These are phyloP conservation scores for Yamagishiella unicocca DNA, from an alignment of 139 green algal genomes.

Conservation along the genomic window DNA sequence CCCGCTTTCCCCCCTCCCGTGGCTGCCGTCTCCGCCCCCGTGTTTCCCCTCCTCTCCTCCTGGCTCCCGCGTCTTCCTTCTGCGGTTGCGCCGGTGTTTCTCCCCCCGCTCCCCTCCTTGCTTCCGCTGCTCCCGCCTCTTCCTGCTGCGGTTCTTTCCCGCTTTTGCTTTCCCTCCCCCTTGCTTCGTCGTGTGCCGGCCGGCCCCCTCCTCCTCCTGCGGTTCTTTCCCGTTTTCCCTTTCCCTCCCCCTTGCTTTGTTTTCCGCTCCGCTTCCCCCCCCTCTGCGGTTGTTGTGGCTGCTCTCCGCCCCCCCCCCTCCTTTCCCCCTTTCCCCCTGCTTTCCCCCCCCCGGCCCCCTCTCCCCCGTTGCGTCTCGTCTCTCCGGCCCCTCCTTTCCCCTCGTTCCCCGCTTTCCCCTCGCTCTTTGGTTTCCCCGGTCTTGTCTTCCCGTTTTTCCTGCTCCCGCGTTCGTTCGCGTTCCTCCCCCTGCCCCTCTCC, in stretches of 20 bases:
- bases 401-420: not conserved
- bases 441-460: not conserved
- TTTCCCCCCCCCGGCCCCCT: not conserved
- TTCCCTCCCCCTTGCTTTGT: too few species aligned
- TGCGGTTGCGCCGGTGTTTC: too few species aligned
- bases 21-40: too few species aligned
- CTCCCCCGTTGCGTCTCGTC: not conserved
- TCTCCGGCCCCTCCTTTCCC: not conserved
- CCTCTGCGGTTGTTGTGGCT: not conserved
- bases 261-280: not conserved
- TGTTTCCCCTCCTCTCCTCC: too few species aligned
- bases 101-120: too few species aligned
- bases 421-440: not conserved
- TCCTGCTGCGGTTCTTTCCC: too few species aligned
- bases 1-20: too few species aligned
- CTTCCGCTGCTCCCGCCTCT: not conserved
- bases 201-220: too few species aligned
- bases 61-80: too few species aligned
- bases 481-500: not conserved
- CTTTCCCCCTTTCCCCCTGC: not conserved
- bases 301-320: not conserved
- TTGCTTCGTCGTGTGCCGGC: not conserved
- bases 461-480: too few species aligned
- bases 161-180: not conserved
- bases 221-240: not conserved